A percentile compares a stretch with the other conserved stretches of the same genome.
phyloP scores from a whole-genome alignment of 2,329 filamentous ascomycete species.

The Diatrype stigma region DNA sequence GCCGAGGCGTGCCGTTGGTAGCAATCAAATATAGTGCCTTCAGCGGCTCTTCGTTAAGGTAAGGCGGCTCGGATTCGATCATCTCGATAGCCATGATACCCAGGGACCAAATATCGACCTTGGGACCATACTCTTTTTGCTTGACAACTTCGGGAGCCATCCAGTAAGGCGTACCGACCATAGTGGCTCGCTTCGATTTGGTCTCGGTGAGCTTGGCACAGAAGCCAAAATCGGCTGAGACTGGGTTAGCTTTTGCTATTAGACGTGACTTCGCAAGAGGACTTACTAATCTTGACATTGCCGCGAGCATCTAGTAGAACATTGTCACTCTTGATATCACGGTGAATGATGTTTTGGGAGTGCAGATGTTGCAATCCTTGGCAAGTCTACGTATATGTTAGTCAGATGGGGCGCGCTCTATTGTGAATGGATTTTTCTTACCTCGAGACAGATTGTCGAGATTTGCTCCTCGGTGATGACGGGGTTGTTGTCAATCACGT shows the following conservation, averaged over 20 bases:
- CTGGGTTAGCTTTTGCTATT: conserved; percentile 28
- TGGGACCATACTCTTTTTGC: conserved; percentile 97
- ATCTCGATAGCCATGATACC: conserved; percentile 99
- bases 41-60: conserved; percentile 94
- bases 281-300: conserved; percentile 95
- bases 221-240: conserved; percentile 94
- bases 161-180: conserved; percentile 99
- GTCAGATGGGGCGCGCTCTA: conserved; percentile 5
- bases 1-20: conserved; percentile 90
- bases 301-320: conserved; percentile 90
- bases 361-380: conserved; percentile 92
- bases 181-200: conserved; percentile 94
- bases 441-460: conserved; percentile 93
- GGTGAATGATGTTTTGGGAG: conserved; percentile 93
- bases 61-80: conserved; percentile 98
- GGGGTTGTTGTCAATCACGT: conserved; percentile 97
- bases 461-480: conserved; percentile 96
- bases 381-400: conserved; percentile 67
- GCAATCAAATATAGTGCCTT: conserved; percentile 97
- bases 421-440: conserved; percentile 38
- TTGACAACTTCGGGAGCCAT: conserved; percentile 99
- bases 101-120: conserved; percentile 98
- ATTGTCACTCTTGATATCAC: conserved; percentile 99
- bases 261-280: not conserved
- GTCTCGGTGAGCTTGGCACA: conserved; percentile 97